phyloP scores from a whole-genome alignment of 352 stramenopile species.

The Phytopythium vexans region DNA sequence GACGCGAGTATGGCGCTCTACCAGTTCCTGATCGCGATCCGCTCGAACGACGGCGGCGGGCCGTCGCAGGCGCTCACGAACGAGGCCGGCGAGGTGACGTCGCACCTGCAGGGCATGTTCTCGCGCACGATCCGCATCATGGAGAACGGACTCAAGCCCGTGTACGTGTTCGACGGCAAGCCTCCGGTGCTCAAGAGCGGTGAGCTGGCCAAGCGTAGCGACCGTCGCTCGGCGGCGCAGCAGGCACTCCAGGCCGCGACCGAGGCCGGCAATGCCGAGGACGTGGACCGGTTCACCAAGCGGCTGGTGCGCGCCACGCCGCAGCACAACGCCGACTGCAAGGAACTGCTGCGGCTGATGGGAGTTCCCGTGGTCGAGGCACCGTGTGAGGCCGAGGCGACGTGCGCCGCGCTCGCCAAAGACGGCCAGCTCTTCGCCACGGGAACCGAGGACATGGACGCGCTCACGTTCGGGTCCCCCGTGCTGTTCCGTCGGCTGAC shows the following conservation, averaged over 20 bases:
- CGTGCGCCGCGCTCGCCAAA: constrained; percentile 94
- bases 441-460: constrained; percentile 99
- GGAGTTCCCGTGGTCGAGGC: constrained; percentile 95
- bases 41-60: constrained; percentile 74
- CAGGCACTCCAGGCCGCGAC: constrained; percentile 82
- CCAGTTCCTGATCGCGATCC: constrained; percentile 96
- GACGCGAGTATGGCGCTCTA: constrained; percentile 99
- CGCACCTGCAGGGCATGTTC: constrained; percentile 95
- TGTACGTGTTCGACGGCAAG: constrained; percentile 99
- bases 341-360: constrained; percentile 93
- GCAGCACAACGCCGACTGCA: constrained; percentile 93
- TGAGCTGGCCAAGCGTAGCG: constrained; percentile 94
- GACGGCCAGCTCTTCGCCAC: constrained; percentile 92
- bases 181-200: constrained; percentile 96
- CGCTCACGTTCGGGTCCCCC: constrained; percentile 97
- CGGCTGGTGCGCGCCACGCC: constrained; percentile 87
- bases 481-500: constrained; percentile 93
- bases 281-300: constrained; percentile 94
- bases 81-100: constrained; percentile 95
- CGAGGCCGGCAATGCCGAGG: constrained; percentile 82
- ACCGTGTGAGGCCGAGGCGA: constrained; percentile 98
- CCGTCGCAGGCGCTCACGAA: constrained; percentile 96
- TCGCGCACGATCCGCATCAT: constrained; percentile 99
- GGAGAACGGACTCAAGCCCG: constrained; percentile 95
- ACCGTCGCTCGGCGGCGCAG: constrained; percentile 86